Evolutionary conservation across 306 rosid genomes (phyloP).

Genomic region (Vicia sativa): DNA sequence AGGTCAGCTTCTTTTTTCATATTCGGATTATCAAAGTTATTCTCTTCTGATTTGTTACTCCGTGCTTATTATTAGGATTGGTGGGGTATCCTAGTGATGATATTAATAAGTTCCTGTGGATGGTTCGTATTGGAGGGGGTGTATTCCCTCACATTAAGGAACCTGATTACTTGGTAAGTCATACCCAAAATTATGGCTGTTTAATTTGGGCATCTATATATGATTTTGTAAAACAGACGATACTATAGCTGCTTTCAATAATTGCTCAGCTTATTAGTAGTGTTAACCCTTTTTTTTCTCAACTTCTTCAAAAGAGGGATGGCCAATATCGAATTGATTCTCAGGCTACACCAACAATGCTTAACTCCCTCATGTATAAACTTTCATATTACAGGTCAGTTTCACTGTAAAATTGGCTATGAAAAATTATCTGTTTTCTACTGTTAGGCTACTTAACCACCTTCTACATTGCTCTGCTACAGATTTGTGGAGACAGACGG

Average conservation of each 20-base stretch:
- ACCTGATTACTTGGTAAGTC: slow-evolving; percentile 89
- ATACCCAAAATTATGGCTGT: neutral
- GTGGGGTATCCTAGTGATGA: slow-evolving; percentile 99
- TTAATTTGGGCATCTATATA: slow-evolving; percentile 23
- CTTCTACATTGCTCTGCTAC: slow-evolving; percentile 37
- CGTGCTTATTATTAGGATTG: slow-evolving; percentile 63
- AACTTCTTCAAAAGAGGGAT: slow-evolving; percentile 65
- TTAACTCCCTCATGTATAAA: slow-evolving; percentile 94
- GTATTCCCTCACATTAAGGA: slow-evolving; percentile 98
- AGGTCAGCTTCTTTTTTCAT: slow-evolving; percentile 61
- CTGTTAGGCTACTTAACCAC: slow-evolving; percentile 22
- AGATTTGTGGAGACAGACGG: slow-evolving; percentile 99
- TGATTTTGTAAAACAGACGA: slow-evolving; percentile 21
- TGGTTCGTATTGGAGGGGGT: slow-evolving; percentile 99
- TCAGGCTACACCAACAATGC: slow-evolving; percentile 95
- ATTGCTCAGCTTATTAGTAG: slow-evolving; percentile 17
- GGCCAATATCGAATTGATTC: slow-evolving; percentile 97
- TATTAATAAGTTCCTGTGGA: slow-evolving; percentile 97
- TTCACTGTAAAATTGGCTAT: slow-evolving; percentile 33
- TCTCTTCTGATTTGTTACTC: slow-evolving; percentile 42
- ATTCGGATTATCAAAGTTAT: slow-evolving; percentile 29
- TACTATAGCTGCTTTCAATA: slow-evolving; percentile 10
- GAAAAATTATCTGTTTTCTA: slow-evolving; percentile 6
- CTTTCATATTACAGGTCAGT: slow-evolving; percentile 95
- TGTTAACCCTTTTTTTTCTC: slow-evolving; percentile 26